Percentiles rank a stretch among this genome's conserved stretches.
These are phyloP conservation scores for Fusarium verrucosum DNA, from an alignment of 2,329 filamentous ascomycete genomes.

Conservation along the genomic window DNA sequence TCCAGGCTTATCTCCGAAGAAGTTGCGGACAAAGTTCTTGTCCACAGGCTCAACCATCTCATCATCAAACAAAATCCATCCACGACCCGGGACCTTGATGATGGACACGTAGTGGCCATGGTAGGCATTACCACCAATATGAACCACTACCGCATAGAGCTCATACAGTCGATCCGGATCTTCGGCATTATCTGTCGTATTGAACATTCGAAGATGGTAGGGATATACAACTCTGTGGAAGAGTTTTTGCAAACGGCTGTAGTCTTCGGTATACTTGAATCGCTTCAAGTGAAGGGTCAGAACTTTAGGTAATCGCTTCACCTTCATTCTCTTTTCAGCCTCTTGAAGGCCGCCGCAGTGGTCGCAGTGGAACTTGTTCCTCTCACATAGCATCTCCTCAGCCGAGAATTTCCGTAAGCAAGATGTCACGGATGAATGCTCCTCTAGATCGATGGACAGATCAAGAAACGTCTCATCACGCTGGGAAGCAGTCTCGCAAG, in stretches of 20 bases:
- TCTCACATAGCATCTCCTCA: constrained; percentile 97
- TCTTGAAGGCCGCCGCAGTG: constrained; percentile 96
- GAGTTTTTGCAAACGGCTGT: constrained; percentile 91
- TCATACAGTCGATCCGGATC: constrained; percentile 95
- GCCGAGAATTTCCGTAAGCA: constrained; percentile 96
- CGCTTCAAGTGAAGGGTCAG: constrained; percentile 93
- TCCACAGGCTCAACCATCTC: constrained; percentile 99
- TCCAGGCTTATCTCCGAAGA: constrained; percentile 92
- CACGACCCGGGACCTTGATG: constrained; percentile 94
- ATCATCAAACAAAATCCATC: constrained; percentile 96
- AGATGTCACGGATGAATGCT: constrained; percentile 95
- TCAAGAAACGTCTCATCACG: constrained; percentile 96
- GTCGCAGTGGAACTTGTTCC: constrained; percentile 99
- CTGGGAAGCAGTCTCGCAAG: constrained; percentile 94
- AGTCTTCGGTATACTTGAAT: constrained; percentile 98
- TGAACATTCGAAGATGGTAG: constrained; percentile 95
- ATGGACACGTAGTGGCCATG: constrained; percentile 98
- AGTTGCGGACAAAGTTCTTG: constrained; percentile 94
- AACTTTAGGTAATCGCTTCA: constrained; percentile 91
- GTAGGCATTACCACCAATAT: constrained; percentile 95
- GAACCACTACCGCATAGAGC: constrained; percentile 95
- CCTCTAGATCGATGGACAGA: constrained; percentile 92
- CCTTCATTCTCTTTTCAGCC: constrained; percentile 99
- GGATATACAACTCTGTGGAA: constrained; percentile 98
- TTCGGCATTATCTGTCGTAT: constrained; percentile 94